Base-by-base conservation (phyloP, 1,139 yeast species). In the Hyphopichia burtonii region DNA sequence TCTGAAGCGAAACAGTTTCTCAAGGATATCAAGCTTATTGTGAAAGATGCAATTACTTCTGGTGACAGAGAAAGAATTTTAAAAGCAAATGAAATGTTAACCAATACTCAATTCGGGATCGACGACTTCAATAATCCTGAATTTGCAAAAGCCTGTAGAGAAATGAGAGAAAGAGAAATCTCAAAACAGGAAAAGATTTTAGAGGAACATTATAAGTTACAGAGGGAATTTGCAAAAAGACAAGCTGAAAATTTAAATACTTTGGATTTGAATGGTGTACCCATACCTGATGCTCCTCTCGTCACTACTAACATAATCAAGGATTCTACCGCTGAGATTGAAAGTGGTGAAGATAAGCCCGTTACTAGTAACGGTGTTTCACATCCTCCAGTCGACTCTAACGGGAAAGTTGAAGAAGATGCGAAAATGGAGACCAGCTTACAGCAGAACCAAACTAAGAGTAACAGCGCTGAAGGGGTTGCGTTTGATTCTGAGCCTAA, bases 61-160 rank as follows among this genome's bases (percentile, higher is more conserved):
- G 90, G 88, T 1, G 98, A 91, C 50, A 76, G 98, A 38, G 99
- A 93, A 47, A 70, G 96, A 40, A 71, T 84, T 12, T 75, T 91
- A 44, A 90, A 87, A 59, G 96, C 98, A 0, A 87, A 93, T 46
- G 99, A 94, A 63, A 90, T 94, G 98, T 77, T 81, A 57, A 95
- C 98, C 9, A 91, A 93, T 66, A 96, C 96, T 0, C 96, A 90
- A 62, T 95, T 94, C 58, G 96, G 94, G 10, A 78, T 93, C 41
- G 99, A 94, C 54, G 99, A 94, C 48, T 83, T 91, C 52, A 80
- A 85, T 37, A 75, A 80, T 16, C 82, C 90, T 1, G 88, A 81
- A 41, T 85, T 93, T 48, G 61, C 84, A 35, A 76, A 76, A 43
- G 88, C 91, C 39, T 93, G 98, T 68, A 83, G 78, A 49, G 86